A percentile compares a stretch with the other conserved stretches of the same genome.
phyloP scores from a whole-genome alignment of 2,329 filamentous ascomycete species.

The Claviceps maximensis region DNA sequence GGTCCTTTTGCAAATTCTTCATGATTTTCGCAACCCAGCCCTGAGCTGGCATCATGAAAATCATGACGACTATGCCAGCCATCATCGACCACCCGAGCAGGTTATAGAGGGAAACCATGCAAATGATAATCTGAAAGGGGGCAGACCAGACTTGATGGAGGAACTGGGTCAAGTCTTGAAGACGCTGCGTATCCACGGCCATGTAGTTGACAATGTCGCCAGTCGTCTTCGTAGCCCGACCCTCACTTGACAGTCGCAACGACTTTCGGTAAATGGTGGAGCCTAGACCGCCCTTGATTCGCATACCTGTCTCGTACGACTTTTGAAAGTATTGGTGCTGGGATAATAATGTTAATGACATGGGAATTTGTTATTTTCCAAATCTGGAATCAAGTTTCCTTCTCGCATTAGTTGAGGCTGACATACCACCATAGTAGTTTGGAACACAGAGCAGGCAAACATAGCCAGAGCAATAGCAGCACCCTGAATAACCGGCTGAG shows the following conservation, averaged over 20 bases:
- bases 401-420: neutral
- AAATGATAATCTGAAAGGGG: conserved; percentile 89
- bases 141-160: conserved; percentile 94
- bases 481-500: conserved; percentile 70
- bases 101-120: conserved; percentile 91
- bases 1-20: conserved; percentile 86
- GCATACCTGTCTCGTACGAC: conserved; percentile 91
- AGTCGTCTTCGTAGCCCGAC: conserved; percentile 74
- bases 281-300: conserved; percentile 81
- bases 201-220: conserved; percentile 99
- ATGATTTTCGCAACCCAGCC: conserved; percentile 83
- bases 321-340: conserved; percentile 92
- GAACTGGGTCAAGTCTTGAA: conserved; percentile 91
- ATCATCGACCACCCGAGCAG: conserved; percentile 94
- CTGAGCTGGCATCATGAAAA: conserved; percentile 94
- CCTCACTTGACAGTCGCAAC: conserved; percentile 82
- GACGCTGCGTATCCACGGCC: conserved; percentile 91
- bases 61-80: conserved; percentile 87
- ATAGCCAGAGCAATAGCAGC: conserved; percentile 81
- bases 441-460: conserved; percentile 75
- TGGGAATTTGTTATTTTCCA: no score
- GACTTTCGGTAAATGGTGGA: conserved; percentile 90
- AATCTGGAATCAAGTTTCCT: no score
- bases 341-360: neutral
- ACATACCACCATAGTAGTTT: conserved; percentile 64